These are phyloP conservation scores for Mycena amicta DNA, from an alignment of 768 basidiomycete genomes.

Conservation along the genomic window DNA sequence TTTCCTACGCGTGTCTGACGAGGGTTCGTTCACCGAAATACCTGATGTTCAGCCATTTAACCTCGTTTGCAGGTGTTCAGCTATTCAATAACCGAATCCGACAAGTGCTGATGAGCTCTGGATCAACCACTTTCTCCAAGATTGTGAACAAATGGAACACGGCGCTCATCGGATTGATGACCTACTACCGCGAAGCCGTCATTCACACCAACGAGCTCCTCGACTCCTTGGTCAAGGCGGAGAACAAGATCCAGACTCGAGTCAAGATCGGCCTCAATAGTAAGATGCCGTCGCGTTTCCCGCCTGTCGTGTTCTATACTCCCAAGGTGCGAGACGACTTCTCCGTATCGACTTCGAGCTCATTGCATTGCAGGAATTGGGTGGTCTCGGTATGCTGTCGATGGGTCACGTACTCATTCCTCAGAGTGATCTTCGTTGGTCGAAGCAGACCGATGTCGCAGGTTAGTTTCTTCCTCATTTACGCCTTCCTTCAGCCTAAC, in stretches of 20 bases:
- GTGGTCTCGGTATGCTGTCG: conserved; percentile 97
- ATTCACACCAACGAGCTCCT: conserved; percentile 96
- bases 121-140: conserved; percentile 98
- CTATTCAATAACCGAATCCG: conserved; percentile 98
- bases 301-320: conserved; percentile 93
- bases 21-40: conserved; percentile 49
- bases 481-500: neutral
- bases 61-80: conserved; percentile 65
- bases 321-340: conserved; percentile 62
- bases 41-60: conserved; percentile 13
- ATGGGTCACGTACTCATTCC: conserved; percentile 99
- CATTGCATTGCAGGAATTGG: conserved; percentile 65
- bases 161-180: conserved; percentile 93
- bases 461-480: conserved; percentile 45
- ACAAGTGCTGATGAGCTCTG: conserved; percentile 97
- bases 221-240: conserved; percentile 95
- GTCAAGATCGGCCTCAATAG: conserved; percentile 99
- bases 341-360: conserved; percentile 1
- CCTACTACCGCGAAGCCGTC: conserved; percentile 96
- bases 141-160: conserved; percentile 99
- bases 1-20: conserved; percentile 96
- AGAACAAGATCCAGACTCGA: conserved; percentile 99
- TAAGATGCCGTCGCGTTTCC: conserved; percentile 99
- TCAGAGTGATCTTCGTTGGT: conserved; percentile 96
- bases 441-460: conserved; percentile 96